These are phyloP conservation scores for Wickerhamomyces sp. DNA, from an alignment of 1,139 yeast genomes.

Conservation along the genomic window DNA sequence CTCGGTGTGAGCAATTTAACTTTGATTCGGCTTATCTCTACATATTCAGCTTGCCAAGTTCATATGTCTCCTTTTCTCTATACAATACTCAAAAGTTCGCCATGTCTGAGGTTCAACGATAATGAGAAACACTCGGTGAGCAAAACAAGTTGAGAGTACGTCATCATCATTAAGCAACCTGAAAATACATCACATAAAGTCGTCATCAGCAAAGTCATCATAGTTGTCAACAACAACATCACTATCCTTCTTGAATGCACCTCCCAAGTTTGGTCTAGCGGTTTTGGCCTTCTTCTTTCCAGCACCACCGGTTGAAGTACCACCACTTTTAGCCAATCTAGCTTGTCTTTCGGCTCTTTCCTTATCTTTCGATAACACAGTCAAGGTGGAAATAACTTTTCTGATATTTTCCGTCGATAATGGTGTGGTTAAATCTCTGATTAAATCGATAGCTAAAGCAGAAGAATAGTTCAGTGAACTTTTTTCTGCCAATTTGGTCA, in stretches of 20 bases:
- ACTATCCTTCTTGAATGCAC: slow-evolving; percentile 74
- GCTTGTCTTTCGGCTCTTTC: slow-evolving; percentile 86
- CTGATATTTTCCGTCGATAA: slow-evolving; percentile 76
- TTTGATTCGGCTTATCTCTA: too few species aligned
- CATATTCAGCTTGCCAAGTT: too few species aligned
- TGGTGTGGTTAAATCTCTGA: slow-evolving; percentile 81
- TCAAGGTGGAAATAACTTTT: slow-evolving; percentile 81
- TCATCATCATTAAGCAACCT: background rate
- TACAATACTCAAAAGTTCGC: too few species aligned
- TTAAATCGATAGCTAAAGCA: slow-evolving; percentile 74
- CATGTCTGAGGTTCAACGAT: too few species aligned
- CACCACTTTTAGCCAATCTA: slow-evolving; percentile 73
- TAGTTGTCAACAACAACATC: slow-evolving; percentile 56
- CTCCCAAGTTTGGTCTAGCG: slow-evolving; percentile 69
- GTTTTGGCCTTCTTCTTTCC: slow-evolving; percentile 92
- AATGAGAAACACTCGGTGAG: too few species aligned
- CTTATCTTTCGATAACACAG: slow-evolving; percentile 77
- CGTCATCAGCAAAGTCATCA: slow-evolving; percentile 65
- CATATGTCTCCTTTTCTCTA: too few species aligned
- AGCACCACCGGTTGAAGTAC: slow-evolving; percentile 88
- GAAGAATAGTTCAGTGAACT: slow-evolving; percentile 68
- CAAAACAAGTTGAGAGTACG: background rate
- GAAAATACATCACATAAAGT: slow-evolving; percentile 66
- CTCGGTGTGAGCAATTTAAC: too few species aligned
- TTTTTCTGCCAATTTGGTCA: slow-evolving; percentile 59